A percentile compares a stretch with the other conserved stretches of the same genome.
Evolutionary conservation across 495 filamentous ascomycete species (phyloP).

Genomic region (Lophium mytilinum): DNA sequence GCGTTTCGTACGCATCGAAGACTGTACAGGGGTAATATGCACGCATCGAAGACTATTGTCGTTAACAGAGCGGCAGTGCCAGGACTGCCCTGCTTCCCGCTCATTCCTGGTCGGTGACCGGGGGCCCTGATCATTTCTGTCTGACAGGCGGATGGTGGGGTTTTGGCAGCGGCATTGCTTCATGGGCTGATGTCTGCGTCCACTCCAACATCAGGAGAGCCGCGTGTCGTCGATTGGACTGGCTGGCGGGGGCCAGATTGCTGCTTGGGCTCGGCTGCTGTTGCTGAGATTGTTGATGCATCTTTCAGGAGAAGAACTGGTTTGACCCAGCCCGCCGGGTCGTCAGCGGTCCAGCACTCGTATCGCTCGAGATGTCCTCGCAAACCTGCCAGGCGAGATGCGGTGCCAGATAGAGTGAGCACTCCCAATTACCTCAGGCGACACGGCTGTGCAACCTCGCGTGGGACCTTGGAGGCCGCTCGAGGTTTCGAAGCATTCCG

Average conservation of each 20-base stretch:
- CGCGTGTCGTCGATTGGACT: too few relatives aligned
- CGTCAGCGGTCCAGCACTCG: not conserved
- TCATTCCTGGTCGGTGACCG: conserved; percentile 7
- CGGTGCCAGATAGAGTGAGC: not conserved
- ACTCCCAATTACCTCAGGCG: not conserved
- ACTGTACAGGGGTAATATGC: too few relatives aligned
- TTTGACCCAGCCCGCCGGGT: not conserved
- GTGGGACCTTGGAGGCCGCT: not conserved
- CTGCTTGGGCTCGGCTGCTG: too few relatives aligned
- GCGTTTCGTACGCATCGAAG: too few relatives aligned
- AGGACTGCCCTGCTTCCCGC: conserved; percentile 25
- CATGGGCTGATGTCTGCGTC: conserved; percentile 1
- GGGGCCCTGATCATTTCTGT: not conserved
- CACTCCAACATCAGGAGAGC: not conserved
- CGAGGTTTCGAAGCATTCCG: not conserved
- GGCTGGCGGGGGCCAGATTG: too few relatives aligned
- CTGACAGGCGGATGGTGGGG: conserved; percentile 1
- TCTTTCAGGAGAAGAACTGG: not conserved
- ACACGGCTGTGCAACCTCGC: conserved; percentile 2
- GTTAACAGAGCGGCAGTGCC: conserved; percentile 11
- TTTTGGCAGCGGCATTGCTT: not conserved
- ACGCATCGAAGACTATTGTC: too few relatives aligned
- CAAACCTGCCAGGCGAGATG: not conserved
- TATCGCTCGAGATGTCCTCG: not conserved
- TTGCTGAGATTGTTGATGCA: not conserved